phyloP scores from a whole-genome alignment of 345 rosid genomes.

The Lepidium africanum region DNA sequence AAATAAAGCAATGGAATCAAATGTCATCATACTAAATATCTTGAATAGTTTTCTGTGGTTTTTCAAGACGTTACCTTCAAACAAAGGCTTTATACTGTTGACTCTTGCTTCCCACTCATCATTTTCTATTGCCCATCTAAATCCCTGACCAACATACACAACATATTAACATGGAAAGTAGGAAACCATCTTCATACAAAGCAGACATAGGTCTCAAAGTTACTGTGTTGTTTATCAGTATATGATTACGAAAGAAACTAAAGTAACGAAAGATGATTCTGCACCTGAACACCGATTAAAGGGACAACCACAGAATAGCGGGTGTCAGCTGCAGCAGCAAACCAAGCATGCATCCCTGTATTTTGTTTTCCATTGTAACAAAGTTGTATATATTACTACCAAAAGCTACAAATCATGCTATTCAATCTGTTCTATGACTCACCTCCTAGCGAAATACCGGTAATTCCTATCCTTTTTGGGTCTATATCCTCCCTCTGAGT shows the following conservation, averaged over 20 bases:
- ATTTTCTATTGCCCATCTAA: slow-evolving; percentile 81
- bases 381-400: neutral
- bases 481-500: slow-evolving; percentile 69
- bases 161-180: neutral
- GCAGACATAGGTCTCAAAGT: neutral
- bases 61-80: slow-evolving; percentile 55
- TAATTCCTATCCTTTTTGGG: slow-evolving; percentile 73
- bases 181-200: neutral
- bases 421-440: slow-evolving; percentile 11
- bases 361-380: slow-evolving; percentile 3
- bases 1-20: neutral
- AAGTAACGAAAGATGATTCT: neutral
- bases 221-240: neutral
- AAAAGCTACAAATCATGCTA: neutral
- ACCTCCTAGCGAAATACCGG: slow-evolving; percentile 96
- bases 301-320: slow-evolving; percentile 68
- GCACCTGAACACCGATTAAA: slow-evolving; percentile 84
- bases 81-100: slow-evolving; percentile 62
- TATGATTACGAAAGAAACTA: neutral
- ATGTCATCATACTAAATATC: neutral
- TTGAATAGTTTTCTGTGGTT: neutral
- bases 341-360: slow-evolving; percentile 97
- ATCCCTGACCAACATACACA: slow-evolving; percentile 50
- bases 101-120: slow-evolving; percentile 82
- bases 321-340: slow-evolving; percentile 75